Evolutionary conservation across 768 basidiomycete genomes (phyloP).

Genomic region (Lactarius trivialis): DNA sequence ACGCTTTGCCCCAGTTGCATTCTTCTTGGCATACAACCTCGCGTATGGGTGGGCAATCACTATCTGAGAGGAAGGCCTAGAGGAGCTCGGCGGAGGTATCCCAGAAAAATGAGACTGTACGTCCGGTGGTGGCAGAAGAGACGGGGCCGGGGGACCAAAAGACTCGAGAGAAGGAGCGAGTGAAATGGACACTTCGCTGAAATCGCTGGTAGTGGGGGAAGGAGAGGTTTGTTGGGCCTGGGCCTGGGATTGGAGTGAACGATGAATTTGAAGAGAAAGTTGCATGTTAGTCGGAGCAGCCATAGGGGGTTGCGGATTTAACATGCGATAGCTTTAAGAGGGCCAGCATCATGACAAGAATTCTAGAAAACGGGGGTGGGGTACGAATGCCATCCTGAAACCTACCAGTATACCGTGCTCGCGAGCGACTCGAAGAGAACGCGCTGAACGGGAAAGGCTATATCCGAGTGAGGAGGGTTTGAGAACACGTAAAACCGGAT

Average conservation of each 20-base stretch:
- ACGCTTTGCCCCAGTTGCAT: constrained; percentile 50
- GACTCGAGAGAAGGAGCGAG: constrained; percentile 7
- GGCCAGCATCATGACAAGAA: constrained; percentile 2
- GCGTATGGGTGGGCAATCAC: constrained; percentile 61
- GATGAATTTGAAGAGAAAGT: constrained; percentile 16
- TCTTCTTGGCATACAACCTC: constrained; percentile 54
- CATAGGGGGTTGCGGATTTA: neutral
- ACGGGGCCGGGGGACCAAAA: constrained; percentile 21
- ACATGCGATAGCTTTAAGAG: neutral
- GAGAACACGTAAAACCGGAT: constrained; percentile 17
- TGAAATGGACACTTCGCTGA: constrained; percentile 18
- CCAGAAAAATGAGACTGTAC: constrained; percentile 13
- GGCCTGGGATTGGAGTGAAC: constrained; percentile 4
- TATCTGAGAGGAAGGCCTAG: constrained; percentile 19
- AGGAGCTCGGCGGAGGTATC: neutral
- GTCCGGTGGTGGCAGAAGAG: constrained; percentile 18
- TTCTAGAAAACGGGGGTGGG: constrained; percentile 16
- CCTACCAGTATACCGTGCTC: constrained; percentile 7
- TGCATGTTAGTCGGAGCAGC: constrained; percentile 3
- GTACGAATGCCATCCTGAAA: constrained; percentile 21
- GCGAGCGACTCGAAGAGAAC: constrained; percentile 10
- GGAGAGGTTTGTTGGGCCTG: constrained; percentile 15
- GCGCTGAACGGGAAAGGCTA: constrained; percentile 7
- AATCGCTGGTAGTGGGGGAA: constrained; percentile 21
- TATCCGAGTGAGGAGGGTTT: constrained; percentile 3